Percentiles rank a stretch among this genome's conserved stretches.
These are phyloP conservation scores for Dactylellina haptotyla DNA, from an alignment of 2,329 filamentous ascomycete species.

Conservation along the genomic window DNA sequence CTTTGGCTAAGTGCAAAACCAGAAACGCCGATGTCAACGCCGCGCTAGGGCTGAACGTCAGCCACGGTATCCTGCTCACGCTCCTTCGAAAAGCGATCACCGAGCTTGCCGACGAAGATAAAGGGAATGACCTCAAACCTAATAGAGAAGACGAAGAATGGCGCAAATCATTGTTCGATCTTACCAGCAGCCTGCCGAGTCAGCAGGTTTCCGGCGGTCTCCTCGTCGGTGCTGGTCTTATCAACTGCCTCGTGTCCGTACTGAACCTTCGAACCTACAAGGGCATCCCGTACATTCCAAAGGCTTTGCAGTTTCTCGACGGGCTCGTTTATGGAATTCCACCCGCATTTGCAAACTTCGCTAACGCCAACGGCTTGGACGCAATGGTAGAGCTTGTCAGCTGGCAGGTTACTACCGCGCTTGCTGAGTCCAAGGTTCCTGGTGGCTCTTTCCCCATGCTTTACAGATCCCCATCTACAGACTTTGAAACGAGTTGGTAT, in stretches of 20 bases:
- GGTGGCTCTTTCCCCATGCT: constrained; percentile 77
- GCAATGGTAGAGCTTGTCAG: constrained; percentile 88
- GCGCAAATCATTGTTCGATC: constrained; percentile 87
- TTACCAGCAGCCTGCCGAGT: constrained; percentile 82
- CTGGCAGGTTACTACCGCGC: constrained; percentile 75
- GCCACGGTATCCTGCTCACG: constrained; percentile 93
- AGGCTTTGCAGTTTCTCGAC: constrained; percentile 87
- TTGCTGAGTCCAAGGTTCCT: constrained; percentile 72
- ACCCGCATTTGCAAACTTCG: constrained; percentile 84
- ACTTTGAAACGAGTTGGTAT: constrained; percentile 77
- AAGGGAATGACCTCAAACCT: constrained; percentile 69
- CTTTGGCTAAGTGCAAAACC: constrained; percentile 79
- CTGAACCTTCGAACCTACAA: constrained; percentile 82
- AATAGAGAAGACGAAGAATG: constrained; percentile 81
- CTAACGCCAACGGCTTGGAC: constrained; percentile 83
- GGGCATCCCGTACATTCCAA: constrained; percentile 83
- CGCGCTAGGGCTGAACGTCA: constrained; percentile 93
- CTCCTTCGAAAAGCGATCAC: constrained; percentile 89
- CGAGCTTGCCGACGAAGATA: constrained; percentile 73
- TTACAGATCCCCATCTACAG: constrained; percentile 82
- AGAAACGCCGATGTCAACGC: constrained; percentile 84
- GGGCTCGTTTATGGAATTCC: constrained; percentile 85
- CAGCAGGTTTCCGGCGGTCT: constrained; percentile 79
- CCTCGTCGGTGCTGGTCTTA: constrained; percentile 86
- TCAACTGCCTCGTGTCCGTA: constrained; percentile 89